Evolutionary conservation across 2,329 filamentous ascomycete genomes (phyloP), one percentile per base, ranked within the genome.

Genomic region (Botrytis tulipae): DNA sequence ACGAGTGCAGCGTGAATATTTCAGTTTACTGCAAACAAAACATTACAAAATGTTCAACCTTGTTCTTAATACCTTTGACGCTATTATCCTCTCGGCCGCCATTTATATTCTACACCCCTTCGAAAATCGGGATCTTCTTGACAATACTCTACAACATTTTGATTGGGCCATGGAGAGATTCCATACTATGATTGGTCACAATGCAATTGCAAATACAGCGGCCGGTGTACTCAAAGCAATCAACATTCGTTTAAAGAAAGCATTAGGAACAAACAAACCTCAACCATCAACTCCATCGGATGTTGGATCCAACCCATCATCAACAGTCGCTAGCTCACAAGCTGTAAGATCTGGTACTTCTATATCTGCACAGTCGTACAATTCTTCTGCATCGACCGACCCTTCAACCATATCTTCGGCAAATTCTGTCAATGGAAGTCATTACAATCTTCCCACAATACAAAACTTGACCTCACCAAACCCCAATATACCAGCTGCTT

Each of bases 11-110:
- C 83, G 84, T 83, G 86, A 67, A 86, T 89, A 77, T 44, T 81
- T 81, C 76, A 82, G 84, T 72, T 81, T 83, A 46, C 80, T 89
- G 20, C 83, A 83, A 29, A 84, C 85, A 25, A 83, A 86, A 60
- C 85, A 88, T 69, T 90, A 87, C 76, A 85, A 85, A 76, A 84
- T 85, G 77, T 84, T 88, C 76, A 83, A 85, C 25, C 82, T 91
- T 5, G 90, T 90, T 79, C 90, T 89, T 70, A 88, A 87, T 70
- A 90, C 87, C 10, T 91, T 91, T 74, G 89, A 91, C 77, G 89
- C 89, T 22, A 86, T 90, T 32, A 87, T 91, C 25, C 83, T 91
- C 72, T 84, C 90, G 71, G 86, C 89, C 0, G 86, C 87, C 29
- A 86, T 90, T 46, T 90, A 87, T 78, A 90, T 91, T 48, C 79